Percentiles rank a stretch among this genome's conserved stretches.
These are phyloP conservation scores for Phaeosphaeria sp. DNA, from an alignment of 2,329 filamentous ascomycete genomes.

Conservation along the genomic window DNA sequence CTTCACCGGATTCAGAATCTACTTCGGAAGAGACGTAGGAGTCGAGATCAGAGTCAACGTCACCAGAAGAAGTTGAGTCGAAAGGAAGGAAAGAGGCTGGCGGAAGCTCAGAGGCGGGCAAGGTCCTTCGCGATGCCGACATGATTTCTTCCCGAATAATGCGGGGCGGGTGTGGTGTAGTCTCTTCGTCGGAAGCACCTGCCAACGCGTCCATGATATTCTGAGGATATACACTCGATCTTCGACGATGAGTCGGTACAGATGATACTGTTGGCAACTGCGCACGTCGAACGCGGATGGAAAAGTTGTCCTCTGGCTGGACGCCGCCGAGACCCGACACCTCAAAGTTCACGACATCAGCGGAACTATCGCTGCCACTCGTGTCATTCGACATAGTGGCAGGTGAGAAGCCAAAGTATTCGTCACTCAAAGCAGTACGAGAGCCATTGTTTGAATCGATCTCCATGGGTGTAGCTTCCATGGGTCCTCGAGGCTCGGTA, in stretches of 20 bases:
- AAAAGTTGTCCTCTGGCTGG: conserved; percentile 63
- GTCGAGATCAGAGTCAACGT: conserved; percentile 30
- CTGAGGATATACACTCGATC: conserved; percentile 28
- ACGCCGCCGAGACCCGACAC: conserved; percentile 65
- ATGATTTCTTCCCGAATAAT: conserved; percentile 70
- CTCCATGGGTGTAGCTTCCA: conserved; percentile 30
- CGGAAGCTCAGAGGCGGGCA: conserved; percentile 53
- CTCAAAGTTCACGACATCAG: conserved; percentile 48
- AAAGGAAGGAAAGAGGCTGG: conserved; percentile 53
- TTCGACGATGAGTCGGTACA: conserved; percentile 5
- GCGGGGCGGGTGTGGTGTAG: conserved; percentile 3
- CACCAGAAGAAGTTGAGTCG: conserved; percentile 43
- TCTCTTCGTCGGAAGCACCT: background rate
- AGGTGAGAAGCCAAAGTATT: conserved; percentile 48
- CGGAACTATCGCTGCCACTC: conserved; percentile 27
- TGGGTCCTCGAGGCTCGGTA: conserved; percentile 31
- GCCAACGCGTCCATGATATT: conserved; percentile 46
- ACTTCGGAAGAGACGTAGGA: conserved; percentile 40
- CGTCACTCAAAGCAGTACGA: conserved; percentile 33
- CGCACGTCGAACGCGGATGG: conserved; percentile 57
- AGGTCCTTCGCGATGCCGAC: conserved; percentile 71
- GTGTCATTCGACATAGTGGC: conserved; percentile 32
- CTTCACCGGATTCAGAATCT: conserved; percentile 22
- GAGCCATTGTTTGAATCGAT: conserved; percentile 36
- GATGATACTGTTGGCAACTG: conserved; percentile 20